Evolutionary conservation across 2,329 filamentous ascomycete species (phyloP).

Genomic region (Akanthomyces dipterigenus): DNA sequence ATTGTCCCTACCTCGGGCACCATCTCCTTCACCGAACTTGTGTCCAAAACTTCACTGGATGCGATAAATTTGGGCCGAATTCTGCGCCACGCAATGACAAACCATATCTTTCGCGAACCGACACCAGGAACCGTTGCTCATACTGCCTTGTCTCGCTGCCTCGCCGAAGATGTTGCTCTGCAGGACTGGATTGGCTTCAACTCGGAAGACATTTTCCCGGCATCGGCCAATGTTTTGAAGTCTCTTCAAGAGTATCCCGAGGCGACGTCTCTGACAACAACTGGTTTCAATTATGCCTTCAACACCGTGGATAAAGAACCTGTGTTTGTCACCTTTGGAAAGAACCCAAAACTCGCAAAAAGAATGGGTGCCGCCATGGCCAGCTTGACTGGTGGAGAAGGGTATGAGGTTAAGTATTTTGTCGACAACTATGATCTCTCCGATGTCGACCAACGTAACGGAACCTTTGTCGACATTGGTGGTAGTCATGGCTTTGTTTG

Average conservation of each 20-base stretch:
- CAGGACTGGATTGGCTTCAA: slow-evolving; percentile 51
- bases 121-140: slow-evolving; percentile 45
- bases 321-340: slow-evolving; percentile 48
- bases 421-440: slow-evolving; percentile 48
- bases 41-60: slow-evolving; percentile 38
- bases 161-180: slow-evolving; percentile 42
- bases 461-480: slow-evolving; percentile 51
- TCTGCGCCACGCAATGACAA: slow-evolving; percentile 52
- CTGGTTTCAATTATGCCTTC: slow-evolving; percentile 47
- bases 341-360: slow-evolving; percentile 38
- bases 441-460: slow-evolving; percentile 35
- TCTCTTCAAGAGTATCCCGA: slow-evolving; percentile 39
- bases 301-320: slow-evolving; percentile 43
- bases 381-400: slow-evolving; percentile 47
- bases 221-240: slow-evolving; percentile 38
- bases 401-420: slow-evolving; percentile 47
- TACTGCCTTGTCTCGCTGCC: slow-evolving; percentile 44
- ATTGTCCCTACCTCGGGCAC: slow-evolving; percentile 41
- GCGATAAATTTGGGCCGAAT: slow-evolving; percentile 44
- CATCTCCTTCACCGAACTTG: slow-evolving; percentile 39
- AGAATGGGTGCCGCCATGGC: slow-evolving; percentile 50
- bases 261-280: slow-evolving; percentile 39
- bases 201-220: slow-evolving; percentile 46
- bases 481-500: slow-evolving; percentile 53
- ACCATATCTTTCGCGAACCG: slow-evolving; percentile 47